Percentiles rank a stretch among this genome's conserved stretches.
These are phyloP conservation scores for Eimeria necatrix DNA, from an alignment of 169 alveolate genomes.

Conservation along the genomic window DNA sequence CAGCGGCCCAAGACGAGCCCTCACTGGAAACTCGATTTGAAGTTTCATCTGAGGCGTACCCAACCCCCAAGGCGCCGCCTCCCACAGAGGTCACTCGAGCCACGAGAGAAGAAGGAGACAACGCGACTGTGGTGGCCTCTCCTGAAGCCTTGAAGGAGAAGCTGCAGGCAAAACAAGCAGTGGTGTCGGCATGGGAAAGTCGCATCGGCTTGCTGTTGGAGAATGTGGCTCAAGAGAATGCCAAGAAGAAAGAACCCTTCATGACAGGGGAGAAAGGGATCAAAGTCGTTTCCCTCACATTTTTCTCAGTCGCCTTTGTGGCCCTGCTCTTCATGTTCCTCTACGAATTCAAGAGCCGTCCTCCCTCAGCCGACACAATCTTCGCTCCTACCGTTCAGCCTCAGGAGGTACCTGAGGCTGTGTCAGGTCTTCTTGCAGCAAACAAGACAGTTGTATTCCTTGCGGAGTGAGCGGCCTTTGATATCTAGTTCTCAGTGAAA, in stretches of 20 bases:
- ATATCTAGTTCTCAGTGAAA: no score
- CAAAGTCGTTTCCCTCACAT: not conserved
- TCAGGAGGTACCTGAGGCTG: not conserved
- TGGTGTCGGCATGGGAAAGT: not conserved
- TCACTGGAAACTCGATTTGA: not conserved
- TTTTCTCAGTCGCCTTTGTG: not conserved
- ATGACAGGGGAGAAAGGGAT: not conserved
- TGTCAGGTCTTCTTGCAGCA: not conserved
- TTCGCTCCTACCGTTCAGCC: constrained; percentile 15
- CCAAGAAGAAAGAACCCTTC: not conserved
- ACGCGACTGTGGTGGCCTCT: not conserved
- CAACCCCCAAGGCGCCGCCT: constrained; percentile 49
- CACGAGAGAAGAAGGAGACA: not conserved
- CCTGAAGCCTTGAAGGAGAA: not conserved
- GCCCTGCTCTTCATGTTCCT: not conserved
- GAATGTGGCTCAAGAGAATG: not conserved
- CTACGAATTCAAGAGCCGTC: not conserved
- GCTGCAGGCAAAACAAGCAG: not conserved
- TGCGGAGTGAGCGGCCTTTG: not conserved
- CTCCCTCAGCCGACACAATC: not conserved
- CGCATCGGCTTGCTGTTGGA: not conserved
- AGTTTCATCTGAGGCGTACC: not conserved
- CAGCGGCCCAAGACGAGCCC: not conserved
- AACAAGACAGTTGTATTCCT: not conserved
- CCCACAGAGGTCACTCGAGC: constrained; percentile 32